Evolutionary conservation across 495 filamentous ascomycete genomes (phyloP).

Genomic region (Aspergillus funiculosus): DNA sequence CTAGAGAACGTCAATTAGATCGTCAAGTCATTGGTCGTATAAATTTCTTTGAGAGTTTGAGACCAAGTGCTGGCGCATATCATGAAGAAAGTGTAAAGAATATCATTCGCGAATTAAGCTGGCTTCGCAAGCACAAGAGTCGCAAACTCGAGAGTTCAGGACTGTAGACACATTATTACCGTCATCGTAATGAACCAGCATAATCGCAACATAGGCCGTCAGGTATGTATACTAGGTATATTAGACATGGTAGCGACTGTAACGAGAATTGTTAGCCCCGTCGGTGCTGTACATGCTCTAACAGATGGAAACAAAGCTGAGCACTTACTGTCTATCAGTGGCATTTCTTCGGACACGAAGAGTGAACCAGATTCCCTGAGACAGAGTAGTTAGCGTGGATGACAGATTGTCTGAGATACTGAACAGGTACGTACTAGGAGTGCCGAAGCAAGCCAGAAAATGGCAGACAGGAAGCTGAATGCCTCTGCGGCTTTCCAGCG

Average conservation of each 20-base stretch:
- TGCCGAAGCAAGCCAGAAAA: slow-evolving; percentile 58
- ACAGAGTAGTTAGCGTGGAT: background rate
- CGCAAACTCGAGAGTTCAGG: no score
- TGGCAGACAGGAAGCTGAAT: slow-evolving; percentile 61
- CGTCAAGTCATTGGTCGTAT: background rate
- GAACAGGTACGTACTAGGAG: slow-evolving; percentile 37
- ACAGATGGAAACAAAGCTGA: background rate
- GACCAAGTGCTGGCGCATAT: background rate
- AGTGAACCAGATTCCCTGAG: slow-evolving; percentile 41
- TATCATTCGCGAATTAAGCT: background rate
- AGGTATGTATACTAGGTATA: no score
- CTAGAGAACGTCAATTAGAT: background rate
- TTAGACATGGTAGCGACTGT: background rate
- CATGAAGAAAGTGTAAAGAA: background rate
- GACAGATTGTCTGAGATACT: background rate
- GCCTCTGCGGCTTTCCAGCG: slow-evolving; percentile 63
- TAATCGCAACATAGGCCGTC: no score
- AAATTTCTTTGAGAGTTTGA: background rate
- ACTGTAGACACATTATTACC: no score
- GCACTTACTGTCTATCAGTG: slow-evolving; percentile 17
- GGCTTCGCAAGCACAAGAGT: background rate
- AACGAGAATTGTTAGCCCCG: no score
- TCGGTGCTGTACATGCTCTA: no score
- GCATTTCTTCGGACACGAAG: slow-evolving; percentile 27
- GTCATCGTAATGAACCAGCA: no score